Conservation (phyloP, 129 eudicot genomes). For the Calendula officinalis region DNA sequence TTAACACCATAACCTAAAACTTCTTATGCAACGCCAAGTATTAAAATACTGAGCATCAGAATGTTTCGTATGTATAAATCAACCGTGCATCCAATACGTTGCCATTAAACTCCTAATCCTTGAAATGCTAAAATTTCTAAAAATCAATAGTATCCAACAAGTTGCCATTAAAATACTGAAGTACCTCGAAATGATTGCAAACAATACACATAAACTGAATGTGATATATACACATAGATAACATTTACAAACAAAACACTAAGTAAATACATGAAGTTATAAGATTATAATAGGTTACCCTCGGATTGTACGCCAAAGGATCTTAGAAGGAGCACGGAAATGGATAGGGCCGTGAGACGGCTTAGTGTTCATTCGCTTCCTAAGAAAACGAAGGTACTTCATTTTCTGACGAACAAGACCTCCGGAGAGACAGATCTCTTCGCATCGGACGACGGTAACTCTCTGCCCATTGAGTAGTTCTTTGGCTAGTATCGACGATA, state of each 20-base stretch:
- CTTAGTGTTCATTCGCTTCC: constrained; percentile 80
- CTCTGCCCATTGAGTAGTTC: constrained; percentile 67
- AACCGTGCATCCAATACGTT: too few species aligned
- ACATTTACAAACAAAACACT: too few species aligned
- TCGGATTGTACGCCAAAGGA: constrained; percentile 72
- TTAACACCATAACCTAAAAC: too few species aligned
- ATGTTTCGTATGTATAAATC: too few species aligned
- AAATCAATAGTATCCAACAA: too few species aligned
- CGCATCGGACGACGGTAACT: constrained; percentile 68
- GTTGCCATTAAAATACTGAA: too few species aligned
- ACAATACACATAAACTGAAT: too few species aligned
- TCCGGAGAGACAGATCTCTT: constrained; percentile 76
- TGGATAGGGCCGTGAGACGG: constrained; percentile 77
- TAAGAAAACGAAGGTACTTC: constrained; percentile 68
- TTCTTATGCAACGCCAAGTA: too few species aligned
- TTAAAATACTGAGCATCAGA: too few species aligned
- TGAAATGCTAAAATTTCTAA: too few species aligned
- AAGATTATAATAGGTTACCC: constrained; percentile 36
- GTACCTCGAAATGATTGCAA: too few species aligned
- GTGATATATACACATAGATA: background rate
- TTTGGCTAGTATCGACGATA: constrained; percentile 66
- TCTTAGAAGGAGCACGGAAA: constrained; percentile 71
- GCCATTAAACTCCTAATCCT: too few species aligned
- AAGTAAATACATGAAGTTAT: background rate
- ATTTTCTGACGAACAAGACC: constrained; percentile 82